These are phyloP conservation scores for Gaultheria prostrata DNA, from an alignment of 148 eudicot species.

Conservation along the genomic window DNA sequence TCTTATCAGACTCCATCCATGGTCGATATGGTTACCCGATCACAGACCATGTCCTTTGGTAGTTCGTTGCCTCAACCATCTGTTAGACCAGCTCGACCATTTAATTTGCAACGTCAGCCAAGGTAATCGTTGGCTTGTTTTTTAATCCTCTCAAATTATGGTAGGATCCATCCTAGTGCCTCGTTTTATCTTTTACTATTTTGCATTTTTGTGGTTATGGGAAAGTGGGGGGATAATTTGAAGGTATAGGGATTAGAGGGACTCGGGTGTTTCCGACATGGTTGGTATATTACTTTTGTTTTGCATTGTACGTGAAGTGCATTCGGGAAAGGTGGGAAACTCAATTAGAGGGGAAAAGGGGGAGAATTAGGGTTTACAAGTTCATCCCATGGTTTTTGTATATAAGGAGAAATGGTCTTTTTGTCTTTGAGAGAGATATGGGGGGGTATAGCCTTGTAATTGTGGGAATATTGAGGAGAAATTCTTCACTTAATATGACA, in stretches of 20 bases:
- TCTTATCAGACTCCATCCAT: slow-evolving; percentile 26
- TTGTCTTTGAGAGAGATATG: slow-evolving; percentile 8
- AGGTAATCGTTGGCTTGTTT: slow-evolving; percentile 18
- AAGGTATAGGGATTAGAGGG: not conserved
- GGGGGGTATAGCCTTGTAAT: slow-evolving; percentile 17
- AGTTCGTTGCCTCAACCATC: slow-evolving; percentile 13
- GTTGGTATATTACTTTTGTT: slow-evolving; percentile 7
- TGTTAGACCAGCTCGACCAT: slow-evolving; percentile 15
- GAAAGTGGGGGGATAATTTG: slow-evolving; percentile 6
- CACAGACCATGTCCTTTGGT: slow-evolving; percentile 19
- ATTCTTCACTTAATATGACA: slow-evolving; percentile 5
- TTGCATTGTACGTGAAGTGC: not conserved
- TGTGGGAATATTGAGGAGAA: slow-evolving; percentile 13
- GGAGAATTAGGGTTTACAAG: slow-evolving; percentile 7
- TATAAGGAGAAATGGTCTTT: slow-evolving; percentile 1
- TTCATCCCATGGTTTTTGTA: slow-evolving; percentile 16
- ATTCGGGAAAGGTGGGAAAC: slow-evolving; percentile 8
- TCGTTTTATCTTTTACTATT: not conserved
- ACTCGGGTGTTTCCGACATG: not conserved
- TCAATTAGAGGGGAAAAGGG: not conserved
- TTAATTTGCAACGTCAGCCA: slow-evolving; percentile 8
- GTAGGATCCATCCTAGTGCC: not conserved
- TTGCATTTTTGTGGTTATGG: not conserved
- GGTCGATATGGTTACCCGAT: slow-evolving; percentile 20
- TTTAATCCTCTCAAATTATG: not conserved